Percentiles rank a stretch among this genome's conserved stretches.
Evolutionary conservation across 2,329 filamentous ascomycete species (phyloP).

Genomic region (Huntiella savannae): DNA sequence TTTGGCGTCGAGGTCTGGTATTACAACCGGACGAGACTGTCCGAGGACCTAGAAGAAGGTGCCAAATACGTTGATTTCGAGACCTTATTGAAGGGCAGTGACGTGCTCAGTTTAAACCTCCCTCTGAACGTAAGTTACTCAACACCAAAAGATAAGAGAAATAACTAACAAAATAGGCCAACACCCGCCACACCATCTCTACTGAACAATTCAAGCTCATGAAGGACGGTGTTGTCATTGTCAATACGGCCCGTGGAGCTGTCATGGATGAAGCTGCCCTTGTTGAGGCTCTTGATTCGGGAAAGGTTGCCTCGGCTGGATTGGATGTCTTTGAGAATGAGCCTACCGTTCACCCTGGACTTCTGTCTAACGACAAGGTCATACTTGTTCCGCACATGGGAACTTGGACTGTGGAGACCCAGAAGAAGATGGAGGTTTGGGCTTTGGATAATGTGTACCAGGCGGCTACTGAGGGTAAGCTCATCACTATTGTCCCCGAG

Average conservation of each 20-base stretch:
- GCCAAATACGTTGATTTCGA: slow-evolving; percentile 57
- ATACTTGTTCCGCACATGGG: slow-evolving; percentile 73
- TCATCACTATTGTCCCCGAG: slow-evolving; percentile 56
- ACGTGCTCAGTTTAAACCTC: slow-evolving; percentile 64
- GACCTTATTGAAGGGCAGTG: slow-evolving; percentile 46
- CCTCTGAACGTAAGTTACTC: slow-evolving; percentile 51
- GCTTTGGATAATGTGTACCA: slow-evolving; percentile 48
- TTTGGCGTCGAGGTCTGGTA: slow-evolving; percentile 65
- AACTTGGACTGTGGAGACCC: slow-evolving; percentile 54
- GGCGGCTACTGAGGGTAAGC: slow-evolving; percentile 39
- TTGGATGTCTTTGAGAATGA: slow-evolving; percentile 74
- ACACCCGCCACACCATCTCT: slow-evolving; percentile 60
- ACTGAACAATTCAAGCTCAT: slow-evolving; percentile 52
- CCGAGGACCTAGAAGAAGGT: slow-evolving; percentile 33
- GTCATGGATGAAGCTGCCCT: slow-evolving; percentile 68
- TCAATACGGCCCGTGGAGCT: slow-evolving; percentile 70
- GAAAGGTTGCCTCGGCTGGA: slow-evolving; percentile 51
- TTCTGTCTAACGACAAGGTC: slow-evolving; percentile 51
- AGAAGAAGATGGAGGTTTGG: slow-evolving; percentile 55
- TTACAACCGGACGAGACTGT: slow-evolving; percentile 47
- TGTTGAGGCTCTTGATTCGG: slow-evolving; percentile 50
- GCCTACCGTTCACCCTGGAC: slow-evolving; percentile 53
- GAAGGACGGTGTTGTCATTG: slow-evolving; percentile 58
- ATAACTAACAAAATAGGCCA: slow-evolving; percentile 19
- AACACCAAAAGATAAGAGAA: not conserved